Base-by-base conservation (phyloP, 1,284 basidiomycete genomes). In the Quambalaria eucalypti region DNA sequence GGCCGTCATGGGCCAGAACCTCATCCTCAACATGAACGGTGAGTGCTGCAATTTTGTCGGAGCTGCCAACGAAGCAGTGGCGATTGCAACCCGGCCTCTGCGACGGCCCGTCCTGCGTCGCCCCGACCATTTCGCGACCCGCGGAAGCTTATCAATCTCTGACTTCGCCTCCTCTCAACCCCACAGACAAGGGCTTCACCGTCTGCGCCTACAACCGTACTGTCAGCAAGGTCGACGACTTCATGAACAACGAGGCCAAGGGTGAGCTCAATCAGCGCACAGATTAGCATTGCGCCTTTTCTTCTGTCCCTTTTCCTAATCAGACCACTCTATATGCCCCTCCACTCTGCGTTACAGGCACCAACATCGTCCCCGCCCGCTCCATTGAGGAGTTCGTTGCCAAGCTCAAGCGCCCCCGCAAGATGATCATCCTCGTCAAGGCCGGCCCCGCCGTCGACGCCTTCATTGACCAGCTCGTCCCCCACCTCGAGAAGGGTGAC, bases 201-300 rank as follows among this genome's bases (percentile, higher is more conserved):
- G 95, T 98, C 71, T 86, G 90, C 67, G 91, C 90, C 25, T 98
- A 87, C 82, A 99, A 99, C 83, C 88, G 93, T 71, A 98, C 93
- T 48, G 87, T 85, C 69, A 86, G 84, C 80, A 99, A 99, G 80
- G 92, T 99, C 68, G 91, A 96, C 78, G 77, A 83, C 77, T 98
- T 99, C 84, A 84, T 99, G 61, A 84, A 82, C 64, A 91, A 96
- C 78, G 90, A 98, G 81, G 95, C 95, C 64, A 97, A 97, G 83
- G 93, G 92, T 90, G 71, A 62, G 66, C 65, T 57, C 72, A 10
- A 26, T 64, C 57, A 49, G 46, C 57, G 16, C 51, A 7, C n/a
- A n/a, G n/a, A n/a, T 28, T 10, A 54, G 36, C 19, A 50, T 55
- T 26, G 46, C 56, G 50, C 40, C 29, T 38, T 9, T 55, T 19